Evolutionary conservation across 176 grass and related monocot species (phyloP).

Genomic region (Triticum aestivum): DNA sequence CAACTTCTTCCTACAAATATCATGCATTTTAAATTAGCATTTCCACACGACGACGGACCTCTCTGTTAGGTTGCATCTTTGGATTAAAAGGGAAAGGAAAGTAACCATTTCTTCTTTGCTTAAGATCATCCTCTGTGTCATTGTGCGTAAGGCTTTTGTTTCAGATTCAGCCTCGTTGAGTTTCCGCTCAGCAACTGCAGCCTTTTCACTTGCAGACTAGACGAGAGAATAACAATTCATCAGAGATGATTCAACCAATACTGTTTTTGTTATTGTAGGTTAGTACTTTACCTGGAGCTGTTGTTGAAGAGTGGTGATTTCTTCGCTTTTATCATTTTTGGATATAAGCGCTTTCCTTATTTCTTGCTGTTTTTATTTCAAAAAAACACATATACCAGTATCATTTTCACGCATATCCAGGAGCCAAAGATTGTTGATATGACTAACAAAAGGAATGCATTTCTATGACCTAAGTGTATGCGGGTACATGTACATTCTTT

Average conservation of each 20-base stretch:
- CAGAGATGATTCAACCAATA: constrained; percentile 11
- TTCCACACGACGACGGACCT: constrained; percentile 4
- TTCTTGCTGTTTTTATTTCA: constrained; percentile 67
- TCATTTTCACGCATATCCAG: neutral
- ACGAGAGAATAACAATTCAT: constrained; percentile 31
- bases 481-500: neutral
- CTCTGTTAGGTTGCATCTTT: neutral
- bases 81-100: constrained; percentile 21
- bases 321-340: constrained; percentile 73
- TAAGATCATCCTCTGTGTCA: constrained; percentile 88
- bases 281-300: constrained; percentile 70
- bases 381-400: constrained; percentile 26
- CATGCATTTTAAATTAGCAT: constrained; percentile 22
- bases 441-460: neutral
- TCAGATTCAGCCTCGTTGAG: constrained; percentile 74
- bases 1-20: constrained; percentile 73
- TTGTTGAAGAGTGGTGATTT: constrained; percentile 63
- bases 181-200: constrained; percentile 42
- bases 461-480: neutral
- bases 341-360: constrained; percentile 68
- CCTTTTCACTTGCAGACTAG: constrained; percentile 67
- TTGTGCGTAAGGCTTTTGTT: constrained; percentile 65
- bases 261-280: neutral
- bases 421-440: neutral
- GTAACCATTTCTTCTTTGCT: constrained; percentile 87